Base-by-base conservation (phyloP, 2,329 filamentous ascomycete genomes). In the Alternaria arbusti region DNA sequence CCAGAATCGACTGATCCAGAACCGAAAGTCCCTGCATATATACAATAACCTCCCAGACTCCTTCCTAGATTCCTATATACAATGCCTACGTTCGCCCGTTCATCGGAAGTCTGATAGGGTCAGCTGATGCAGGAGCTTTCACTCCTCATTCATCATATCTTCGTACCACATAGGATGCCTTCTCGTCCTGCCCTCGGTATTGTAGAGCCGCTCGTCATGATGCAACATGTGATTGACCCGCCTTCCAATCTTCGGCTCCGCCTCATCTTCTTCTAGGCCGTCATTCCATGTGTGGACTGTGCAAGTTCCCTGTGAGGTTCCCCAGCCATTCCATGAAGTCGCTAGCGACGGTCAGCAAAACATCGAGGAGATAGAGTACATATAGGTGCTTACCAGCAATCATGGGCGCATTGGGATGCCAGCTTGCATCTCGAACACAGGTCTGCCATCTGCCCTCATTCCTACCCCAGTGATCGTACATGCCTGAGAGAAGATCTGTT, bases 351-450 rank as follows among this genome's bases (percentile, higher is more conserved):
- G 54, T 75, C 57, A 78, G 69, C 54, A 59, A 43, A 30, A 8
- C 26, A 15, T 17, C n/a, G 22, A 17, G 13, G 25, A n/a, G 8
- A 54, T 36, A 36, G 13, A 7, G 40, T 2, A 8, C 5, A 20
- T 10, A 40, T 23, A 8, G 20, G 55, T 23, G 80, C 84, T 77
- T 81, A 88, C 86, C 86, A 70, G 89, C 94, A 67, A 97, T 84
- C 44, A 97, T 85, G 1, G 94, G 93, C 2, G 91, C 92, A 68
- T 86, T 90, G 0, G 94, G 94, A 82, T 97, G 94, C 94, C 94
- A 97, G 74, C 91, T 93, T 22, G 91, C 93, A 83, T 97, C 94
- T 32, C 94, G 86, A 20, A 97, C 92, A 69, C 92, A 92, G 0
- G 93, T 93, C 66, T 87, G 87, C 91, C 91, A 95, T 10, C 83